Evolutionary conservation across 345 rosid genomes (phyloP).

Genomic region (Syzygium grande): DNA sequence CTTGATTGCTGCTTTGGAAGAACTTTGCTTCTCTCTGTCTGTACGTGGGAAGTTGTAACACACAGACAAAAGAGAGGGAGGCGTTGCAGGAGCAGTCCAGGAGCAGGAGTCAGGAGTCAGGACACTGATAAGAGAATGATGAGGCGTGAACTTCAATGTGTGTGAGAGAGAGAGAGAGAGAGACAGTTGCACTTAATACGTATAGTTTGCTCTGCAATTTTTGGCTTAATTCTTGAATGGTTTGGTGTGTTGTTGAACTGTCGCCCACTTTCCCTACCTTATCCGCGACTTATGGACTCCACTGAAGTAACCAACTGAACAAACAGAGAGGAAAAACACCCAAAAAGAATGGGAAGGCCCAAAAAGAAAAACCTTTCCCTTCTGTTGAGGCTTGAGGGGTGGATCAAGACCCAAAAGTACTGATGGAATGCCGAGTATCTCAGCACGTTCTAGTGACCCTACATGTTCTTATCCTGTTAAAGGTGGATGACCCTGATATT

Average conservation of each 20-base stretch:
- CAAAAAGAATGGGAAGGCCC: background rate
- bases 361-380: background rate
- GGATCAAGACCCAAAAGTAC: background rate
- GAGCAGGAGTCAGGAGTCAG: background rate
- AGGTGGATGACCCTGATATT: background rate
- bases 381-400: background rate
- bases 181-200: background rate
- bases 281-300: background rate
- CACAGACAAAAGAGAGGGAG: background rate
- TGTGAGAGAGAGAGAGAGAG: background rate
- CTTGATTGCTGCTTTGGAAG: background rate
- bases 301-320: background rate
- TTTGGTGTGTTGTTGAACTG: background rate
- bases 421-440: background rate
- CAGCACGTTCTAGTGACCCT: background rate
- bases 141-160: background rate
- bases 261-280: background rate
- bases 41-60: background rate
- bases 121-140: background rate
- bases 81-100: background rate
- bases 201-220: background rate
- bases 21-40: background rate
- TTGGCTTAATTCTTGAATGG: background rate
- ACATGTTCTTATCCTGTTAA: background rate
- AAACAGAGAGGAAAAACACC: background rate